Base-by-base conservation (phyloP, 148 eudicot species). In the Silene uniflora region DNA sequence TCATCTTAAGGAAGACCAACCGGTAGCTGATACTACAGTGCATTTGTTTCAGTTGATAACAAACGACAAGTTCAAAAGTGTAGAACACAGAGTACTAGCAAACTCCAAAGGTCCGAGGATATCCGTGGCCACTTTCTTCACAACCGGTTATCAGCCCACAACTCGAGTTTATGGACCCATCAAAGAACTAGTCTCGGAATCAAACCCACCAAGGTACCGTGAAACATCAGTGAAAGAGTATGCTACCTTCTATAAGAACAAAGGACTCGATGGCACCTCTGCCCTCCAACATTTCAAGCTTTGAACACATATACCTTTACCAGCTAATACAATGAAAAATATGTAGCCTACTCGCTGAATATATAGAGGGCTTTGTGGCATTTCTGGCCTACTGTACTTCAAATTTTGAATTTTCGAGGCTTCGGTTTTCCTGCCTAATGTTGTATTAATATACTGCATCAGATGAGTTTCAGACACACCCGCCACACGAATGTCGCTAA, bases 81-180 rank as follows among this genome's bases (percentile, higher is more conserved):
- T 79, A 22, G 76, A 85, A n/a, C 92, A 89, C 72, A 82, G 81
- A 79, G 92, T 83, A 49, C 19, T 82, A 52, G 84, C 88, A 17
- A 87, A 86, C 71, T 49, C 73, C 5, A 44, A 8, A 10, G 85
- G 88, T 7, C 81, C 87, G 44, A 84, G 95, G 77, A 70, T 88
- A 8, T 88, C 90, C 7, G 78, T 87, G 7, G 95, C 95, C 19
- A 67, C 81, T 64, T 89, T 91, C 70, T 86, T 89, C 77, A 89
- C 84, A 10, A 85, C 90, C 7, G 11, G 55, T 49, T 6, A 24
- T 56, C 76, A 6, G 8, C 78, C 77, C 13, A 59, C 80, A 1
- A 2, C 83, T 1, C 83, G 72, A 66, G 32, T 81, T 17, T 91
- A 82, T 35, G 90, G 83, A 32, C 97, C 91, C 6, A 88, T 91